Evolutionary conservation across 2,329 filamentous ascomycete species (phyloP).

Genomic region (Chaetomium sp.): DNA sequence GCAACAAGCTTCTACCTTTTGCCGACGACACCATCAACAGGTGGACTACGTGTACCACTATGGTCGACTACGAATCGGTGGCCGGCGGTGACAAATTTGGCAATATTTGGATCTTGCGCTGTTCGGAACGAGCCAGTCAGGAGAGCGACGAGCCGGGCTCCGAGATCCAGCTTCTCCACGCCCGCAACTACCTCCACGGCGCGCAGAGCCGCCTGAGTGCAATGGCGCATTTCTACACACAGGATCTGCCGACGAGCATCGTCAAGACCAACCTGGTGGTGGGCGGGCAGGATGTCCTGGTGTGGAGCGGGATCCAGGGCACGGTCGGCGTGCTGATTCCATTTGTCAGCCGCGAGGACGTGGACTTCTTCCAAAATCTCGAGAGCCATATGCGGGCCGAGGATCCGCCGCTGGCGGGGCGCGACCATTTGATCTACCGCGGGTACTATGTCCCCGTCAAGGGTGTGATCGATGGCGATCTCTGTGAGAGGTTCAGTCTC

Average conservation of each 20-base stretch:
- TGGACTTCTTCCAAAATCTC: conserved; percentile 95
- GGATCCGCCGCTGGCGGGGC: conserved; percentile 83
- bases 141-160: conserved; percentile 91
- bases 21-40: conserved; percentile 85
- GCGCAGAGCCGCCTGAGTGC: conserved; percentile 81
- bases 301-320: conserved; percentile 94
- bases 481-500: conserved; percentile 88
- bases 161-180: conserved; percentile 87
- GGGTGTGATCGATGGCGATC: conserved; percentile 92
- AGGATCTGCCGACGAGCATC: conserved; percentile 90
- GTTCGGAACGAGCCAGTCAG: conserved; percentile 80
- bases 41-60: conserved; percentile 87
- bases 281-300: conserved; percentile 84
- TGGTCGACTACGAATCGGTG: conserved; percentile 97
- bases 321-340: conserved; percentile 93
- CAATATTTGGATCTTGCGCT: conserved; percentile 90
- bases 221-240: conserved; percentile 85
- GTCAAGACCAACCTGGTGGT: conserved; percentile 88
- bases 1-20: conserved; percentile 91
- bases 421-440: conserved; percentile 94
- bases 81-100: conserved; percentile 98
- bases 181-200: conserved; percentile 86
- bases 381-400: conserved; percentile 86
- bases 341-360: conserved; percentile 87
- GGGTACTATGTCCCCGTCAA: conserved; percentile 97